A percentile compares a stretch with the other conserved stretches of the same genome.
Evolutionary conservation across 176 grass and related monocot genomes (phyloP).

Genomic region (Elymus sibiricus): DNA sequence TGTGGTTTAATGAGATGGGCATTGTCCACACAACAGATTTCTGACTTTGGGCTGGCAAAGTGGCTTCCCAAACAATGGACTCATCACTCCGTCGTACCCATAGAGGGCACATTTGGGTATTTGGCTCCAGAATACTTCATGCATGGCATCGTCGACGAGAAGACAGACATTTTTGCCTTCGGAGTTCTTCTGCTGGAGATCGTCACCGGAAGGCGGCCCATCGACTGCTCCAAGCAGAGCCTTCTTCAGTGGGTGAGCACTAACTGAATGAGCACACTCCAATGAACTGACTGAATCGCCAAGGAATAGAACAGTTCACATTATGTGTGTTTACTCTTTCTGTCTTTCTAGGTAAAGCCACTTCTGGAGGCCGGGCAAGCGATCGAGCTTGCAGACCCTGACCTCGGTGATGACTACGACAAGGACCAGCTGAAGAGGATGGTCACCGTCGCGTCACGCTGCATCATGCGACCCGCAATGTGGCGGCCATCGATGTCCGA

Average conservation of each 20-base stretch:
- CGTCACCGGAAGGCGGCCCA: slow-evolving; percentile 74
- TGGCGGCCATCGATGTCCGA: slow-evolving; percentile 83
- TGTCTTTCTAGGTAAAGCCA: slow-evolving; percentile 71
- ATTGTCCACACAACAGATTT: slow-evolving; percentile 50
- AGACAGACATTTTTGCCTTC: slow-evolving; percentile 85
- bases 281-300: neutral
- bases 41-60: slow-evolving; percentile 93
- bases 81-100: slow-evolving; percentile 89
- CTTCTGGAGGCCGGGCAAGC: slow-evolving; percentile 78
- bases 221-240: slow-evolving; percentile 83
- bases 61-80: slow-evolving; percentile 98
- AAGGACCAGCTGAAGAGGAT: slow-evolving; percentile 66
- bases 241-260: slow-evolving; percentile 77
- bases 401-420: slow-evolving; percentile 57
- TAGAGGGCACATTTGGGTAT: slow-evolving; percentile 98
- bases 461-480: slow-evolving; percentile 72
- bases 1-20: neutral
- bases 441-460: slow-evolving; percentile 54
- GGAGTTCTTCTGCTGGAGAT: slow-evolving; percentile 80
- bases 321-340: neutral
- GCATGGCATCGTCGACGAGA: slow-evolving; percentile 91
- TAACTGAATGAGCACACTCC: neutral
- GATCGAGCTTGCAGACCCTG: slow-evolving; percentile 66
- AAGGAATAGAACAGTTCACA: neutral
- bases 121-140: slow-evolving; percentile 97